A percentile compares a stretch with the other conserved stretches of the same genome.
These are phyloP conservation scores for Trypanosoma platydactyli DNA, from an alignment of 208 protist species.

Conservation along the genomic window DNA sequence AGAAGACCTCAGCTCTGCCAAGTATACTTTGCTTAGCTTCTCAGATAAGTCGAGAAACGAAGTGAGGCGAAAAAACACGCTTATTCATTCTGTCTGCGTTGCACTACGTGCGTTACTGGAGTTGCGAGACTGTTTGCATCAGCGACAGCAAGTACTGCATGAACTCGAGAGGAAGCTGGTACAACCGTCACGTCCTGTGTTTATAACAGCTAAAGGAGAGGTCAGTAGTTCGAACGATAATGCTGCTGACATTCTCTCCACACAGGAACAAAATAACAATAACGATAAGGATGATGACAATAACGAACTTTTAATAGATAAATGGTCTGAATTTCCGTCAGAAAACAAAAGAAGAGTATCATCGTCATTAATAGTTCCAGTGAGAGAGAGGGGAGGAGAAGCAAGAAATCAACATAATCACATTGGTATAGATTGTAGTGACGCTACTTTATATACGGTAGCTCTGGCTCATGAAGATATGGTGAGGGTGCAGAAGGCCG, in stretches of 20 bases:
- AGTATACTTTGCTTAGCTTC: conserved; percentile 71
- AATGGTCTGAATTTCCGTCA: background rate
- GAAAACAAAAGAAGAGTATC: background rate
- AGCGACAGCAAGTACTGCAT: conserved; percentile 32
- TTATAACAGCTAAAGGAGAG: conserved; percentile 24
- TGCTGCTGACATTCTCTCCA: background rate
- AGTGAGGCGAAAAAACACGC: conserved; percentile 60
- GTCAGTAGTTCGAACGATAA: background rate
- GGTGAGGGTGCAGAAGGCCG: conserved; percentile 36
- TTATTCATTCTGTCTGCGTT: conserved; percentile 58
- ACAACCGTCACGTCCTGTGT: conserved; percentile 39
- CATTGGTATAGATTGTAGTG: background rate
- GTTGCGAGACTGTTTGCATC: conserved; percentile 23
- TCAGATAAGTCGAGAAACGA: conserved; percentile 66
- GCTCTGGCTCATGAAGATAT: conserved; percentile 46
- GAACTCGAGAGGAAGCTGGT: conserved; percentile 55
- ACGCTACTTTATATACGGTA: conserved; percentile 18
- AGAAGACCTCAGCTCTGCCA: conserved; percentile 63
- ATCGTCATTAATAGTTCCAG: too few relatives aligned
- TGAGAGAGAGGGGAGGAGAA: too few relatives aligned
- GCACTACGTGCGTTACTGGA: conserved; percentile 39
- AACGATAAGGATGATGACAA: background rate
- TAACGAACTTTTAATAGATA: background rate
- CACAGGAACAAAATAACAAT: background rate
- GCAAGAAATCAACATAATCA: background rate